A percentile compares a stretch with the other conserved stretches of the same genome.
phyloP scores from a whole-genome alignment of 164 flowering plant genomes.

The Piper longum region DNA sequence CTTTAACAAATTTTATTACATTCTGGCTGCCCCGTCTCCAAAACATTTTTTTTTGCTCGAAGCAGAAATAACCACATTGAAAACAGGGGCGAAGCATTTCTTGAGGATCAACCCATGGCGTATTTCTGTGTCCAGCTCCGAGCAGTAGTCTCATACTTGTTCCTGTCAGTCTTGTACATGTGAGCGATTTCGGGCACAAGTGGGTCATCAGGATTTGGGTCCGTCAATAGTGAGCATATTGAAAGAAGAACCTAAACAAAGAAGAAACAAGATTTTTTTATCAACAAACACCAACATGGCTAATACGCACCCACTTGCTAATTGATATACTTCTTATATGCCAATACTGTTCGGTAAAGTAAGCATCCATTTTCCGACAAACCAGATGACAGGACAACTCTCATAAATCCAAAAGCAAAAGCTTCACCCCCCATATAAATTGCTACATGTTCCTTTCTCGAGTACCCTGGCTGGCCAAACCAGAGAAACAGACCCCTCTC shows the following conservation, averaged over 20 bases:
- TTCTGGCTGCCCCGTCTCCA: not conserved
- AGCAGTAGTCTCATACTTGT: slow-evolving; percentile 42
- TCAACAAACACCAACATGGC: not conserved
- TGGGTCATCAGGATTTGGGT: slow-evolving; percentile 50
- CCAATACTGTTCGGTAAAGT: too few relatives aligned
- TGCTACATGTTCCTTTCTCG: too few relatives aligned
- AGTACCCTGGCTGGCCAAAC: too few relatives aligned
- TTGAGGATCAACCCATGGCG: slow-evolving; percentile 27
- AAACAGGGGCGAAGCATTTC: not conserved
- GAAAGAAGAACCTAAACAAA: slow-evolving; percentile 31
- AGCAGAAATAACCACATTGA: not conserved
- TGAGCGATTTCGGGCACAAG: slow-evolving; percentile 51
- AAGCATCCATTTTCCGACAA: too few relatives aligned
- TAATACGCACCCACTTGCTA: too few relatives aligned
- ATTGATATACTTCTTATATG: too few relatives aligned
- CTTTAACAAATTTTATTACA: not conserved
- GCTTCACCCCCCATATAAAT: too few relatives aligned
- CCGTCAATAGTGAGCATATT: slow-evolving; percentile 38
- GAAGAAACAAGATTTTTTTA: not conserved
- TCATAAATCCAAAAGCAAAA: too few relatives aligned
- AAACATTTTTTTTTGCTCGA: not conserved
- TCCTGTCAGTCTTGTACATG: slow-evolving; percentile 37
- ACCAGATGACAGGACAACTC: too few relatives aligned
- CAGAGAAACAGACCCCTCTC: too few relatives aligned
- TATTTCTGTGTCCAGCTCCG: slow-evolving; percentile 55